Evolutionary conservation across 2,329 filamentous ascomycete genomes (phyloP), one percentile per base, ranked within the genome.

Genomic region (Sporothrix pseudoabietina): DNA sequence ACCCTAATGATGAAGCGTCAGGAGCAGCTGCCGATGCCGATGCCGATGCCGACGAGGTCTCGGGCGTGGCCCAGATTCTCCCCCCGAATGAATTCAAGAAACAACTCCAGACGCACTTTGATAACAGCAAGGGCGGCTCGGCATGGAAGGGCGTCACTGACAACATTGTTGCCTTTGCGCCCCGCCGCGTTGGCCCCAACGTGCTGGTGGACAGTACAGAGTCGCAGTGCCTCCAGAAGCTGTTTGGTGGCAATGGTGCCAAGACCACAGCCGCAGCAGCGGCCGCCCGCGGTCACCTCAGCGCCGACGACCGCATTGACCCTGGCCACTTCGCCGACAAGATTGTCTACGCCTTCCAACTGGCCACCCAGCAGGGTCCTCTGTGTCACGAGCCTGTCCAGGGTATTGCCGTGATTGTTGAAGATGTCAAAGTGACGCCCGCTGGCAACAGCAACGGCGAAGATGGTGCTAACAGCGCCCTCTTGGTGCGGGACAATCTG

Each of bases 331-430:
- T 98, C 76, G 89, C 91, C 73, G 95, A 98, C 84, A 98, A 97
- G 80, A 92, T 98, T 76, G 86, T 89, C 9, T 94, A 99, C 80
- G 94, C 93, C 66, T 99, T 99, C 86, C 96, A 99, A 81, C 90
- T 98, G 19, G 92, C 94, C 54, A 97, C 91, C 0, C 88, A 90
- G 30, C 94, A 97, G 82, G 96, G 96, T 0, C 94, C 96, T 0
- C 87, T 98, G 69, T 98, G 96, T 82, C 88, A 93, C 78, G 96
- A 99, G 80, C 95, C 96, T 0, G 90, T 98, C 66, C 95, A 98
- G 83, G 96, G 96, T 69, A 88, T 98, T 32, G 96, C 94, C 55
- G 92, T 98, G 66, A 92, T 97, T 80, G 85, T 99, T 68, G 94
- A 99, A 81, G 90, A 94, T 65, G 85, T 98, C 41, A 83, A 85